Percentiles rank a stretch among this genome's conserved stretches.
Evolutionary conservation across 192 early-diverging fungal genomes (phyloP).

Genomic region (Coemansia sp.): DNA sequence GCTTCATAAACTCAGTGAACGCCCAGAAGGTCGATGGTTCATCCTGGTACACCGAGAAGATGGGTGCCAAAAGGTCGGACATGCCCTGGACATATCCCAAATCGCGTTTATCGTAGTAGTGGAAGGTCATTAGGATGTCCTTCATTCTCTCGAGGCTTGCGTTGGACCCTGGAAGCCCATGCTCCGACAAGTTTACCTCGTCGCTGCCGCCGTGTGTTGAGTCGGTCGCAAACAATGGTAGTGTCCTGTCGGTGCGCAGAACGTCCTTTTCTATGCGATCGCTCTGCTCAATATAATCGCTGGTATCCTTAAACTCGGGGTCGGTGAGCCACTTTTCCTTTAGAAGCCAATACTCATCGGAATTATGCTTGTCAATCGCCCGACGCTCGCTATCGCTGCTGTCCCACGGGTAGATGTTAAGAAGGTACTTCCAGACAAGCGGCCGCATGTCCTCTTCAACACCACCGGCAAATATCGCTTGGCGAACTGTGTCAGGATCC

Average conservation of each 20-base stretch:
- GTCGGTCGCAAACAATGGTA: constrained; percentile 77
- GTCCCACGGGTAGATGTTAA: constrained; percentile 80
- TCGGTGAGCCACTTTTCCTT: constrained; percentile 66
- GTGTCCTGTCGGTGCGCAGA: constrained; percentile 86
- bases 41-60: constrained; percentile 83
- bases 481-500: constrained; percentile 52
- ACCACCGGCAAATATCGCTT: constrained; percentile 69
- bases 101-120: constrained; percentile 65
- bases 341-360: constrained; percentile 61
- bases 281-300: constrained; percentile 70
- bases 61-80: constrained; percentile 89
- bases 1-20: constrained; percentile 86
- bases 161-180: constrained; percentile 57
- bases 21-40: constrained; percentile 93
- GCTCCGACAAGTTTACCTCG: constrained; percentile 31
- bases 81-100: constrained; percentile 96
- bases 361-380: constrained; percentile 53
- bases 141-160: constrained; percentile 83
- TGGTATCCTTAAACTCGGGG: constrained; percentile 51
- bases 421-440: constrained; percentile 87
- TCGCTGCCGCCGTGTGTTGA: constrained; percentile 52
- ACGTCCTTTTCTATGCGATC: constrained; percentile 92
- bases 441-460: constrained; percentile 75
- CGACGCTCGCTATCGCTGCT: constrained; percentile 71
- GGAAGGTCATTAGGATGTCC: constrained; percentile 90